phyloP scores from a whole-genome alignment of 306 rosid species.

The Luffa acutangula region DNA sequence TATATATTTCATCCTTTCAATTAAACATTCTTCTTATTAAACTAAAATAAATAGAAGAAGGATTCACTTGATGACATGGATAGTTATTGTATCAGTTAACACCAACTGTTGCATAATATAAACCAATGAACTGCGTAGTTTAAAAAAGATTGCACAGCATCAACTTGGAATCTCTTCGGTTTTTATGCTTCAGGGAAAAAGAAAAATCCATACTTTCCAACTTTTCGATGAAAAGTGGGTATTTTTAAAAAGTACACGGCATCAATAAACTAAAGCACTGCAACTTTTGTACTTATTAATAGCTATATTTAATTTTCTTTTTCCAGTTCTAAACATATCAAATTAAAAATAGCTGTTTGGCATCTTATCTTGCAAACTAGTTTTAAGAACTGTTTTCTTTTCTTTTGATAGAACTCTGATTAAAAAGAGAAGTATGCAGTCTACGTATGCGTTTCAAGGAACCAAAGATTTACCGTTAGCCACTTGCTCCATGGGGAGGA shows the following conservation, averaged over 20 bases:
- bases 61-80: not conserved
- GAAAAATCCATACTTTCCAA: not conserved
- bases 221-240: not conserved
- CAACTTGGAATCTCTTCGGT: not conserved
- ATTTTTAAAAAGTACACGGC: not conserved
- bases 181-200: not conserved
- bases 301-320: not conserved
- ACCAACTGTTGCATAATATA: not conserved
- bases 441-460: not conserved
- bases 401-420: not conserved
- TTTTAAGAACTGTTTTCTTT: not conserved
- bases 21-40: not conserved
- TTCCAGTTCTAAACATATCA: not conserved
- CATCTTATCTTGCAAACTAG: not conserved
- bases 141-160: not conserved
- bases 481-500: slow-evolving; percentile 65
- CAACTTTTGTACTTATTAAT: not conserved
- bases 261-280: not conserved
- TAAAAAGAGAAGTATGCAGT: not conserved
- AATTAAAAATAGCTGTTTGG: not conserved
- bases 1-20: not conserved
- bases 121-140: not conserved
- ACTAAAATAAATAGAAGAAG: not conserved
- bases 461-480: slow-evolving; percentile 45
- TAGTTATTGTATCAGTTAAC: not conserved